These are phyloP conservation scores for Puccinia horiana DNA, from an alignment of 1,284 basidiomycete genomes.

Conservation along the genomic window DNA sequence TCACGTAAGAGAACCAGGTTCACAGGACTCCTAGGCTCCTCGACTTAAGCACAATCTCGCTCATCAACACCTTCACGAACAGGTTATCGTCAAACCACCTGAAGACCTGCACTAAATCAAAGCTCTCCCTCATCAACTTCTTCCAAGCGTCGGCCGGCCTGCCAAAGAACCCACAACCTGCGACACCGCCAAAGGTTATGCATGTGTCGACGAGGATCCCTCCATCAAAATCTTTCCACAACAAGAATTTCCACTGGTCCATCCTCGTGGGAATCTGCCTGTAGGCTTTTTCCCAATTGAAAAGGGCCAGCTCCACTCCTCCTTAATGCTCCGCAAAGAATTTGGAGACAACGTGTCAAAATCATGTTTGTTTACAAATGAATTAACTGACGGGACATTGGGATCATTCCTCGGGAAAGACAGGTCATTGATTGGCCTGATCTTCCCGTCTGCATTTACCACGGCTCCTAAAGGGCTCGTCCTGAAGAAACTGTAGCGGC, in stretches of 20 bases:
- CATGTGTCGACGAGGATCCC: background rate
- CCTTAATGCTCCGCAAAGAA: background rate
- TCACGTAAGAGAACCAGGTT: too few relatives aligned
- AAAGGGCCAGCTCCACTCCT: background rate
- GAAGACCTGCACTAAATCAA: background rate
- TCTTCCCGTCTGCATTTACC: background rate
- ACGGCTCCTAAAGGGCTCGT: conserved; percentile 10
- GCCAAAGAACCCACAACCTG: background rate
- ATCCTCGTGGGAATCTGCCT: background rate
- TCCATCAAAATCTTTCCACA: background rate
- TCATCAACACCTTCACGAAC: too few relatives aligned
- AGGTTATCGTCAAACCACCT: too few relatives aligned
- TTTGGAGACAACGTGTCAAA: background rate
- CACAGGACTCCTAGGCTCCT: too few relatives aligned
- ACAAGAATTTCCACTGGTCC: background rate
- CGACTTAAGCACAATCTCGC: too few relatives aligned
- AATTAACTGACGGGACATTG: background rate
- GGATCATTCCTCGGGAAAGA: background rate
- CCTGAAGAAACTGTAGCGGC: background rate
- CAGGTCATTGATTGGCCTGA: background rate
- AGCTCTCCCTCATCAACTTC: background rate
- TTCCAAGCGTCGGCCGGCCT: conserved; percentile 7
- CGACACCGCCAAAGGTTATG: background rate
- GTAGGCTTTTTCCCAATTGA: background rate
- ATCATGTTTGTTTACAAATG: background rate